Conservation (phyloP, 2,329 filamentous ascomycete species). For the Aspergillus quadricinctus region DNA sequence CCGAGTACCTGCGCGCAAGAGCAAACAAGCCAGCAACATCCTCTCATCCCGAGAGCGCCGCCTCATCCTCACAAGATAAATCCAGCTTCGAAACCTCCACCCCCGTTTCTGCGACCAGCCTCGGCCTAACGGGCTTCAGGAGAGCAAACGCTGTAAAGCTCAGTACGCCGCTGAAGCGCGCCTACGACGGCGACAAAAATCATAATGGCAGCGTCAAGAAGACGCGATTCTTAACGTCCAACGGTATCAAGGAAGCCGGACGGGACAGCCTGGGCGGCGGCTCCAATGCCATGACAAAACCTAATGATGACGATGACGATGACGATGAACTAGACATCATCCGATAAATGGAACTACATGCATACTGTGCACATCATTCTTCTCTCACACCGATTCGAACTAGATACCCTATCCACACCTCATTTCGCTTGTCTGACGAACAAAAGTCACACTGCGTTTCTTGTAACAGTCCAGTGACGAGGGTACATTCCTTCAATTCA, state of each 20-base stretch:
- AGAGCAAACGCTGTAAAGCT: slow-evolving; percentile 39
- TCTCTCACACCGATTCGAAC: not conserved
- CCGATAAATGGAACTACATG: slow-evolving; percentile 7
- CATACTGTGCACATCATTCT: not conserved
- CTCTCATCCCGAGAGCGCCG: slow-evolving; percentile 4
- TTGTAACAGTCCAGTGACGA: not conserved
- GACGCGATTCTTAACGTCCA: slow-evolving; percentile 74
- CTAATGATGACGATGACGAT: slow-evolving; percentile 51
- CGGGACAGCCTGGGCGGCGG: slow-evolving; percentile 62
- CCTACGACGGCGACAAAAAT: slow-evolving; percentile 30
- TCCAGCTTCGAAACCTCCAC: slow-evolving; percentile 5
- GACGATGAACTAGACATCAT: slow-evolving; percentile 49
- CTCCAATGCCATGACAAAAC: slow-evolving; percentile 34
- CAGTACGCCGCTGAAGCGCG: slow-evolving; percentile 36
- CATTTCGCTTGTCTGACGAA: not conserved
- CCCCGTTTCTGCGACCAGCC: slow-evolving; percentile 10
- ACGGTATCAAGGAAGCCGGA: slow-evolving; percentile 72
- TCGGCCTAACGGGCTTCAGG: slow-evolving; percentile 25
- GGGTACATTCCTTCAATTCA: not conserved
- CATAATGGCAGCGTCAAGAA: slow-evolving; percentile 51
- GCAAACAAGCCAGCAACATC: slow-evolving; percentile 17
- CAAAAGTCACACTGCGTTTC: not conserved
- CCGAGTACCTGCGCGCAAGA: slow-evolving; percentile 42
- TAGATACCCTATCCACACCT: not conserved
- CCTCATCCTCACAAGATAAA: slow-evolving; percentile 7